Conservation (phyloP, 1,284 basidiomycete species). For the Melampsora larici-populina region DNA sequence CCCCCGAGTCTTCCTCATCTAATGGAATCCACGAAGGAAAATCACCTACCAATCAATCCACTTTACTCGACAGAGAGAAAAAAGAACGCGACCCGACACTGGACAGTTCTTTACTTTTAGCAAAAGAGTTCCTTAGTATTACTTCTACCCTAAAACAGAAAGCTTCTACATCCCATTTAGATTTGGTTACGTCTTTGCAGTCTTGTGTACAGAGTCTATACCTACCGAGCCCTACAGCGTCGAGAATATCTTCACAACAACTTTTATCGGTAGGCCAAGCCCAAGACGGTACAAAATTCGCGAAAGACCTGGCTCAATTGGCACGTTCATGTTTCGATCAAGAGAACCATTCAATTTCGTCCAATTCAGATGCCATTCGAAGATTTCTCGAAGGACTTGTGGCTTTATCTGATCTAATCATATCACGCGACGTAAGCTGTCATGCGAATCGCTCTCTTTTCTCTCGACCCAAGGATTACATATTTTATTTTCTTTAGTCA, state of each 20-base stretch:
- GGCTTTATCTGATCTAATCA: background rate
- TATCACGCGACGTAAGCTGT: conserved; percentile 3
- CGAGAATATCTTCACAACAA: background rate
- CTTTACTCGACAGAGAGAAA: background rate
- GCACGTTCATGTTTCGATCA: conserved; percentile 3
- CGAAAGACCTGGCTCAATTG: background rate
- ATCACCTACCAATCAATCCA: background rate
- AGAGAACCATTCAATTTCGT: background rate
- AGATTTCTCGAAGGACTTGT: background rate
- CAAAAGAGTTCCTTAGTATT: background rate
- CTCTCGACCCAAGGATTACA: background rate
- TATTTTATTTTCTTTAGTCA: background rate
- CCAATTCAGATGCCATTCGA: background rate
- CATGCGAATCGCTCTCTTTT: conserved; percentile 4
- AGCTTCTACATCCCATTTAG: background rate
- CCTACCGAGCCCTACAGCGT: background rate
- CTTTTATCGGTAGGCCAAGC: background rate
- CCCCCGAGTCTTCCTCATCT: background rate
- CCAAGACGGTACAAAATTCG: background rate
- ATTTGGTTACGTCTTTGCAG: background rate
- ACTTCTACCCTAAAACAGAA: background rate
- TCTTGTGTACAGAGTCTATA: background rate
- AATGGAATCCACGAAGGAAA: background rate
- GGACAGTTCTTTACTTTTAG: background rate
- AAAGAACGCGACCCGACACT: background rate